Base-by-base conservation (phyloP, 2,329 filamentous ascomycete species). In the Colletotrichum costaricense region DNA sequence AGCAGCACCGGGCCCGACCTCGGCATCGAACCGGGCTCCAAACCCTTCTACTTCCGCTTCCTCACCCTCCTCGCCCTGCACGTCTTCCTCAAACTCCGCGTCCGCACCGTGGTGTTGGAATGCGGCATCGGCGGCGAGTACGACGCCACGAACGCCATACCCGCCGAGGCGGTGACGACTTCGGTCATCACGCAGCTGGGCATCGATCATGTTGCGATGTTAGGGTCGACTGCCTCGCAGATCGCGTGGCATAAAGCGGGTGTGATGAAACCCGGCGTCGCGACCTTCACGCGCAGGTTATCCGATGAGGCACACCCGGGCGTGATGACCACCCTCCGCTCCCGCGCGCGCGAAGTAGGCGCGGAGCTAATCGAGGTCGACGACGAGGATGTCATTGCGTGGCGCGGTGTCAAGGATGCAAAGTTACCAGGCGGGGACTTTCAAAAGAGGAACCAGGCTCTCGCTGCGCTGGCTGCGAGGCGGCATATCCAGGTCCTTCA, bases 221-320 rank as follows among this genome's bases (percentile, higher is more conserved):
- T 94, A 1, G 93, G 93, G 4, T 81, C 87, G 22, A 92, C 90
- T 0, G 83, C 93, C 12, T 89, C 89, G 38, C 86, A 90, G 80
- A 93, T 94, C 75, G 91, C 92, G 0, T 94, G 92, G 92, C 91
- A 94, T 81, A 94, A 94, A 81, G 90, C 91, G 1, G 93, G 92
- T 1, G 92, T 94, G 70, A 90, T 93, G 84, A 93, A 93, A 81
- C 69, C 79, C 0, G 89, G 88, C 1, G 85, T 85, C 11, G 85
- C 87, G 22, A 90, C 90, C 2, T 85, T 85, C n/a, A 80, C 83
- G 12, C 38, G 38, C 14, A 7, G 14, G 14, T 2, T 42, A 6
- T 42, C 38, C 3, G 5, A 78, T 57, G n/a, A 35, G 69, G 4
- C 77, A 5, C 76, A 78, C 54, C 79, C 79, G 60, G 87, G 78